Evolutionary conservation across 2,329 filamentous ascomycete genomes (phyloP).

Genomic region (Microascus cirrosus): DNA sequence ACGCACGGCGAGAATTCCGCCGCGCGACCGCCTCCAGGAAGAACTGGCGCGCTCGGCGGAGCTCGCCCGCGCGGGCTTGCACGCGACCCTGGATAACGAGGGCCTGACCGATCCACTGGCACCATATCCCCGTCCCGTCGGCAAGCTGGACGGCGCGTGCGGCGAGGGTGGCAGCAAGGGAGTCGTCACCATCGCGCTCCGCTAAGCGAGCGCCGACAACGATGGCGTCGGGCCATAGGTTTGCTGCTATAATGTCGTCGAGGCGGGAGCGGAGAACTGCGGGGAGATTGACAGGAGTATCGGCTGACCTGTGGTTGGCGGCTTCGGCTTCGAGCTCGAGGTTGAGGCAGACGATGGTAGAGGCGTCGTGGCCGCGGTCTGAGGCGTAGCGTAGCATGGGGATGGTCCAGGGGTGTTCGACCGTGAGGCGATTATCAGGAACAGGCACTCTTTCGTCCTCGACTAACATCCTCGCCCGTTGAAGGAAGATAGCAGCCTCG

Average conservation of each 20-base stretch:
- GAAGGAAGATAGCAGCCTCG: constrained; percentile 4
- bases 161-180: constrained; percentile 5
- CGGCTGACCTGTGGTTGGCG: neutral
- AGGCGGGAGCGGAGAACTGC: constrained; percentile 17
- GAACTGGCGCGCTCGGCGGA: neutral
- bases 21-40: neutral
- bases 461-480: neutral
- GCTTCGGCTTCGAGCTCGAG: neutral
- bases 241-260: constrained; percentile 15
- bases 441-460: too few relatives aligned
- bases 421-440: neutral
- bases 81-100: neutral
- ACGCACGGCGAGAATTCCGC: neutral
- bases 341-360: constrained; percentile 14
- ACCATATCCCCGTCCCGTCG: neutral
- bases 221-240: constrained; percentile 22
- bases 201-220: constrained; percentile 15
- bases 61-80: neutral
- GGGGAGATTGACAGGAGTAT: constrained; percentile 8
- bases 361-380: constrained; percentile 15
- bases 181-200: neutral
- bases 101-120: neutral
- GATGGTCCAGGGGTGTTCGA: constrained; percentile 1
- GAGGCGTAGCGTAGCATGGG: constrained; percentile 20
- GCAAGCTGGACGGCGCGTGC: neutral